phyloP scores from a whole-genome alignment of 768 basidiomycete species.

The Zangia roseola region DNA sequence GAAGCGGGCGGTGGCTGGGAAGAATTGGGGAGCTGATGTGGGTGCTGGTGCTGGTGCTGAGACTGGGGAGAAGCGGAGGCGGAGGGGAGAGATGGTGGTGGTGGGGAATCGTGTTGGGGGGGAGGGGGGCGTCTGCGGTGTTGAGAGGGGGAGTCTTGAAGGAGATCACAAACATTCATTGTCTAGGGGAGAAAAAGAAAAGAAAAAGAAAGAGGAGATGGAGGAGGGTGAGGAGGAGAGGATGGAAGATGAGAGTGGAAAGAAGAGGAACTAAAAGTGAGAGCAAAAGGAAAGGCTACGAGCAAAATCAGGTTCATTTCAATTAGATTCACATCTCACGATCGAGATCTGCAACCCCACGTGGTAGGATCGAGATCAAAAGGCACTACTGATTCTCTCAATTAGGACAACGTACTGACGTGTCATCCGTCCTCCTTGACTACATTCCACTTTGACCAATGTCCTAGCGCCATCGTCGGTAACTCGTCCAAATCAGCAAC shows the following conservation, averaged over 20 bases:
- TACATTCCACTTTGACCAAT: too few species aligned
- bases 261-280: conserved; percentile 26
- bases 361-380: conserved; percentile 32
- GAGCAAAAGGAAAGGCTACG: conserved; percentile 29
- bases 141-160: conserved; percentile 70
- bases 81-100: conserved; percentile 25
- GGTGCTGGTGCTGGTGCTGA: conserved; percentile 30
- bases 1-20: conserved; percentile 16
- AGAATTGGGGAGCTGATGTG: conserved; percentile 17
- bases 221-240: conserved; percentile 7
- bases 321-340: conserved; percentile 34
- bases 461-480: too few species aligned
- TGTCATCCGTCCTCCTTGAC: too few species aligned
- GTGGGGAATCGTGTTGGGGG: conserved; percentile 27
- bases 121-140: conserved; percentile 36
- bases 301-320: conserved; percentile 34
- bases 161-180: conserved; percentile 70
- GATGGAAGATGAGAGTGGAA: conserved; percentile 25
- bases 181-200: neutral
- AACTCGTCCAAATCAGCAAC: too few species aligned
- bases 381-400: conserved; percentile 11
- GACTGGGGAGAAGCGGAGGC: conserved; percentile 33
- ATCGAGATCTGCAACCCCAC: conserved; percentile 31
- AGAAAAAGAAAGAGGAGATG: neutral
- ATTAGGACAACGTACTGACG: too few species aligned